These are phyloP conservation scores for Mortierella sp. DNA, from an alignment of 371 early-diverging fungal genomes.

Conservation along the genomic window DNA sequence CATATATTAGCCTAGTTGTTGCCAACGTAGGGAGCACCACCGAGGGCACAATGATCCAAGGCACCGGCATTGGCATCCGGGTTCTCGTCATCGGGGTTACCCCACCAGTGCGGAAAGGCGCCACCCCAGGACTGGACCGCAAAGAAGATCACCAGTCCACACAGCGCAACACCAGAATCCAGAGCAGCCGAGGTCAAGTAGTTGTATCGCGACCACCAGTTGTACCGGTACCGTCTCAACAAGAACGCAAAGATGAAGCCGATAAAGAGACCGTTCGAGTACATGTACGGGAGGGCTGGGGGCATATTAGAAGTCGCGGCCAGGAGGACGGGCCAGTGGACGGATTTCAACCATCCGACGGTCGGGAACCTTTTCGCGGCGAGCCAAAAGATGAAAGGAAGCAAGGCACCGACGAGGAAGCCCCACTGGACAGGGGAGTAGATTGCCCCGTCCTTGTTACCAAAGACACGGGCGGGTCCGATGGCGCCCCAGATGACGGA, in stretches of 20 bases:
- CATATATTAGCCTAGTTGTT: background rate
- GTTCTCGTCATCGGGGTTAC: constrained; percentile 26
- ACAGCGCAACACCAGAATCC: constrained; percentile 73
- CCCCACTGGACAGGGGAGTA: constrained; percentile 60
- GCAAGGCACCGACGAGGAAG: constrained; percentile 54
- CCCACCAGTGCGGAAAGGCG: constrained; percentile 46
- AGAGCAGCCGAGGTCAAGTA: constrained; percentile 82
- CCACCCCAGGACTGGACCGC: constrained; percentile 52
- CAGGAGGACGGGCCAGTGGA: constrained; percentile 61
- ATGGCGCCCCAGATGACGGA: constrained; percentile 85
- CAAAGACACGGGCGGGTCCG: constrained; percentile 83
- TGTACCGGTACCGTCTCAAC: constrained; percentile 66
- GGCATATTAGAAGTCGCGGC: constrained; percentile 79
- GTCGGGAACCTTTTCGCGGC: constrained; percentile 58
- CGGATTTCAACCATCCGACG: constrained; percentile 70
- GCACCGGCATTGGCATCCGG: constrained; percentile 19
- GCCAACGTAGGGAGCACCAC: constrained; percentile 25
- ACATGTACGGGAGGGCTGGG: constrained; percentile 67
- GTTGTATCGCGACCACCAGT: constrained; percentile 82
- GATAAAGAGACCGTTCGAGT: constrained; percentile 71
- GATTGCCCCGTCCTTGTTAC: constrained; percentile 53
- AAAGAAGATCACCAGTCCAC: constrained; percentile 65
- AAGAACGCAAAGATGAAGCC: constrained; percentile 76
- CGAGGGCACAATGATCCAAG: constrained; percentile 34
- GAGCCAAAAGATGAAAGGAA: constrained; percentile 58